phyloP scores from a whole-genome alignment of 768 basidiomycete species.

The Asterophora parasitica region DNA sequence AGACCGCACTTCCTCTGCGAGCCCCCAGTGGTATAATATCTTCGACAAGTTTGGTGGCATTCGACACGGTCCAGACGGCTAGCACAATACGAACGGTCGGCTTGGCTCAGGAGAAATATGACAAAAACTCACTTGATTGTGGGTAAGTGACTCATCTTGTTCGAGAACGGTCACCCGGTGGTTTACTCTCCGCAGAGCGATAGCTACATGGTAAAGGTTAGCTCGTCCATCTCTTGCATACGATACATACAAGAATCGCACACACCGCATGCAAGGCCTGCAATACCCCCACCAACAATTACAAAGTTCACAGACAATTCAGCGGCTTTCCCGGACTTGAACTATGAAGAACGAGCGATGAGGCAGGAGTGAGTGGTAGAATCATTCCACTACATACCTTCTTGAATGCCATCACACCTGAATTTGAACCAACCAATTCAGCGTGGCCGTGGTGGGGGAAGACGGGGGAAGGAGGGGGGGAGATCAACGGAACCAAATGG shows the following conservation, averaged over 20 bases:
- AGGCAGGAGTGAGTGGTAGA: no score
- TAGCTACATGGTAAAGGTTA: conserved; percentile 26
- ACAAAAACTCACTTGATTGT: background rate
- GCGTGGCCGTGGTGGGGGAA: no score
- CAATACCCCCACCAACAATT: conserved; percentile 39
- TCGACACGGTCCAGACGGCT: conserved; percentile 25
- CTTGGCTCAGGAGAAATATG: background rate
- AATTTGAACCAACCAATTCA: no score
- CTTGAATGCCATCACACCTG: background rate
- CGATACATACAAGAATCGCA: background rate
- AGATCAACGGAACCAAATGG: no score
- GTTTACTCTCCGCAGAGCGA: conserved; percentile 46
- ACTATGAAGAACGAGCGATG: conserved; percentile 1
- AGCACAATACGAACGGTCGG: background rate
- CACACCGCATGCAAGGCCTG: conserved; percentile 42
- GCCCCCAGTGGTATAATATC: conserved; percentile 51
- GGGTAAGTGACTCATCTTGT: conserved; percentile 13
- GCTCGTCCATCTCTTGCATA: background rate
- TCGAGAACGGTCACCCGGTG: conserved; percentile 55
- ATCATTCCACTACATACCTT: background rate
- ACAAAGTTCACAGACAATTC: conserved; percentile 12
- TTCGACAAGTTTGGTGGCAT: conserved; percentile 51
- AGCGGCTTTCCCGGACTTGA: conserved; percentile 3
- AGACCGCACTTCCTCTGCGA: conserved; percentile 23
- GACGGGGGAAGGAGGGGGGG: background rate